Evolutionary conservation across 1,284 basidiomycete genomes (phyloP).

Genomic region (Pholiota adiposa): DNA sequence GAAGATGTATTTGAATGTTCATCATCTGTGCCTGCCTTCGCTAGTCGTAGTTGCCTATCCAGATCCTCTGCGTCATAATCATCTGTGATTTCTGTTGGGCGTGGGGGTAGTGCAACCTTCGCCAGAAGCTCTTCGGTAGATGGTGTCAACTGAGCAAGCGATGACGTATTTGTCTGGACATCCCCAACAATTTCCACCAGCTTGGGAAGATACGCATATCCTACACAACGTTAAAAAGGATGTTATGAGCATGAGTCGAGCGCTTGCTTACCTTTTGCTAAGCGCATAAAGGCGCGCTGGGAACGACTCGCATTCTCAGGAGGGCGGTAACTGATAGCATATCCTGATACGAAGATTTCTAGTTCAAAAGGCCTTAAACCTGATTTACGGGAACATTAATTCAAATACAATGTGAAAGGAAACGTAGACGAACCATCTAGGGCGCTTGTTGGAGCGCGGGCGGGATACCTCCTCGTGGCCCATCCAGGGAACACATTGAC

Average conservation of each 20-base stretch:
- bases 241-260: neutral
- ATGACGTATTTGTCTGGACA: slow-evolving; percentile 25
- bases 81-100: slow-evolving; percentile 62
- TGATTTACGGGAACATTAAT: slow-evolving; percentile 10
- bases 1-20: slow-evolving; percentile 20
- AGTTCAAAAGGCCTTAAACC: slow-evolving; percentile 61
- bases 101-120: slow-evolving; percentile 55
- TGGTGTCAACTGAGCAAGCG: slow-evolving; percentile 34
- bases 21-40: slow-evolving; percentile 21
- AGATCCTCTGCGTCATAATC: slow-evolving; percentile 58
- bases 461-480: slow-evolving; percentile 45
- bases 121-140: slow-evolving; percentile 54
- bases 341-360: slow-evolving; percentile 77
- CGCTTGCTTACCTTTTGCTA: slow-evolving; percentile 71
- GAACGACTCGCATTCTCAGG: slow-evolving; percentile 70
- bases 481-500: slow-evolving; percentile 58
- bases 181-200: slow-evolving; percentile 24
- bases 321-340: slow-evolving; percentile 64
- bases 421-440: slow-evolving; percentile 28
- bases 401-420: neutral
- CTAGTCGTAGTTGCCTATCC: slow-evolving; percentile 47
- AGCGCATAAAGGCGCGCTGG: slow-evolving; percentile 73
- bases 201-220: slow-evolving; percentile 38
- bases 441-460: slow-evolving; percentile 15
- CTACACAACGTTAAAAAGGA: slow-evolving; percentile 18